Percentiles rank a stretch among this genome's conserved stretches.
Conservation (phyloP, 2,329 filamentous ascomycete species). For the Ophiostoma ulmi region DNA sequence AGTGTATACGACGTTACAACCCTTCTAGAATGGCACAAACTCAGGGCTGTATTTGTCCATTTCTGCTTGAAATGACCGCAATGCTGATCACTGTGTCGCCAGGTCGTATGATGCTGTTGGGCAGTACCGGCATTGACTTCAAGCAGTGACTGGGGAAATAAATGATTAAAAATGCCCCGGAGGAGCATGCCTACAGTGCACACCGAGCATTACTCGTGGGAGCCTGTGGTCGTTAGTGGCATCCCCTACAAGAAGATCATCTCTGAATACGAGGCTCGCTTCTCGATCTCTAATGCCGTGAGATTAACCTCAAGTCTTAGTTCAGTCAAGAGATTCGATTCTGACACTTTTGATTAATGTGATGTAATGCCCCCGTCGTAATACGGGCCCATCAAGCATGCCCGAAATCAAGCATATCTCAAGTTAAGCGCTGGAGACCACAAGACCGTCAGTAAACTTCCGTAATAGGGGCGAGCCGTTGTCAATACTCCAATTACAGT, state of each 20-base stretch:
- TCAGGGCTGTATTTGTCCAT: not conserved
- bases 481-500: not conserved
- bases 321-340: not conserved
- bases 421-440: not conserved
- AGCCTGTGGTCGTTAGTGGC: not conserved
- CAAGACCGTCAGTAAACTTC: not conserved
- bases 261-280: not conserved
- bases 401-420: not conserved
- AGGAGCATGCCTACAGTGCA: not conserved
- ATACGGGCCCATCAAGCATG: not conserved
- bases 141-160: not conserved
- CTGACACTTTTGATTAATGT: not conserved
- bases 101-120: not conserved
- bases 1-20: not conserved
- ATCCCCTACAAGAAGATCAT: not conserved
- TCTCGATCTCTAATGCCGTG: not conserved
- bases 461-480: not conserved
- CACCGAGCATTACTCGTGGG: not conserved
- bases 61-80: not conserved
- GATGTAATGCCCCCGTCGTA: not conserved
- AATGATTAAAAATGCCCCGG: not conserved
- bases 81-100: not conserved
- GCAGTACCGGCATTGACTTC: not conserved
- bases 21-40: not conserved
- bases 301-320: not conserved